These are phyloP conservation scores for Lizonia empirigonia DNA, from an alignment of 2,329 filamentous ascomycete genomes.

Conservation along the genomic window DNA sequence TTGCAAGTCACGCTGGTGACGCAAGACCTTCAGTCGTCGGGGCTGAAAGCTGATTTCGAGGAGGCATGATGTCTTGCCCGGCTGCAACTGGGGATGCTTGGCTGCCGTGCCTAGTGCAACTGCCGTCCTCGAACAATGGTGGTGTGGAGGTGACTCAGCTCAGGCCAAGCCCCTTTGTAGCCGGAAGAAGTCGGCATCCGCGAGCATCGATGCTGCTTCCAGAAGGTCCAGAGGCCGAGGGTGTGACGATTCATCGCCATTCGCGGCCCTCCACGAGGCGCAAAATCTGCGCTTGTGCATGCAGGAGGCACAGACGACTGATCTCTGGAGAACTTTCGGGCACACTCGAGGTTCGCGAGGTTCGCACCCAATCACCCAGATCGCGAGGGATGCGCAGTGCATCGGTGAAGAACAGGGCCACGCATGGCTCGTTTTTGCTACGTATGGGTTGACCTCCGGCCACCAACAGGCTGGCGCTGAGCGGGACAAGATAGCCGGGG, in stretches of 20 bases:
- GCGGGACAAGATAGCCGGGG: conserved; percentile 9
- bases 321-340: conserved; percentile 15
- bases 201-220: conserved; percentile 2
- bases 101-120: conserved; percentile 9
- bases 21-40: conserved; percentile 21
- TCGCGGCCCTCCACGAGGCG: conserved; percentile 14
- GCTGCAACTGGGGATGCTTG: conserved; percentile 24
- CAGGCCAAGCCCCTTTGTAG: conserved; percentile 6
- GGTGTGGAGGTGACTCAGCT: conserved; percentile 36
- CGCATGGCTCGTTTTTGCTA: conserved; percentile 18
- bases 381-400: conserved; percentile 12
- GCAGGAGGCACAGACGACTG: conserved; percentile 15
- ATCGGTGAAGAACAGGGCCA: conserved; percentile 16
- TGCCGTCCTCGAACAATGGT: conserved; percentile 13
- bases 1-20: conserved; percentile 28
- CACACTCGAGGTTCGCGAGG: conserved; percentile 1
- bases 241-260: conserved; percentile 13
- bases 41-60: conserved; percentile 13
- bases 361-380: conserved; percentile 6
- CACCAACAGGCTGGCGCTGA: conserved; percentile 13
- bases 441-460: conserved; percentile 17
- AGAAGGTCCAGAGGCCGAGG: conserved; percentile 10
- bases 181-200: conserved; percentile 15
- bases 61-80: conserved; percentile 26
- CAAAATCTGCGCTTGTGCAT: conserved; percentile 16